A percentile compares a stretch with the other conserved stretches of the same genome.
Conservation (phyloP, 176 grass and related monocot species). For the Cymbopogon citratus region DNA sequence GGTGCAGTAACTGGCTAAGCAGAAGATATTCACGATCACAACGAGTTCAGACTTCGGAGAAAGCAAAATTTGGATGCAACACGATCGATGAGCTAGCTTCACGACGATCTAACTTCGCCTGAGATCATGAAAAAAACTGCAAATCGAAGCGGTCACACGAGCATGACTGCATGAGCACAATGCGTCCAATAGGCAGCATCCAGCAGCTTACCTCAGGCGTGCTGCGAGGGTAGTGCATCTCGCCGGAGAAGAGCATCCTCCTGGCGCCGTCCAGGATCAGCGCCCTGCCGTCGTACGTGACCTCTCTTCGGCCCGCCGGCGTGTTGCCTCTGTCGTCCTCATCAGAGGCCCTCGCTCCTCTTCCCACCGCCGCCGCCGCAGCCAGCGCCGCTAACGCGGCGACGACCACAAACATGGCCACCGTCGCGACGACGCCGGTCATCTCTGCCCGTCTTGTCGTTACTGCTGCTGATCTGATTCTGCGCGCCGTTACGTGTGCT, state of each 20-base stretch:
- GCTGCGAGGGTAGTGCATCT: conserved; percentile 77
- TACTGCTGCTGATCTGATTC: neutral
- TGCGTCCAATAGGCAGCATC: neutral
- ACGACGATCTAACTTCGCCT: neutral
- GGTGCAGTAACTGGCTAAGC: neutral
- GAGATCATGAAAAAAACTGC: neutral
- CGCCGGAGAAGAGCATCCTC: conserved; percentile 74
- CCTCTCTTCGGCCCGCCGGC: conserved; percentile 8
- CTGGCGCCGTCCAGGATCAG: conserved; percentile 51
- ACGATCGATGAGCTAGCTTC: neutral
- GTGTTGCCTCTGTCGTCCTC: neutral
- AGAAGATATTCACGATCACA: neutral
- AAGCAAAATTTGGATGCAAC: neutral
- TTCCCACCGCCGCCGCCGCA: neutral
- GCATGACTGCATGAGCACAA: neutral
- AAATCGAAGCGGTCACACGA: neutral
- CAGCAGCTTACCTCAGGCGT: conserved; percentile 43
- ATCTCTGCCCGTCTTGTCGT: neutral
- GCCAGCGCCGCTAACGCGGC: neutral
- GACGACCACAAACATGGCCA: neutral
- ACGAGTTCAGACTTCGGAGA: neutral
- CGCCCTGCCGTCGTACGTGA: conserved; percentile 63
- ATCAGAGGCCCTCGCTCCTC: neutral
- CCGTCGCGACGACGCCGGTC: neutral
- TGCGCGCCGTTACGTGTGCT: neutral